phyloP scores from a whole-genome alignment of 2,329 filamentous ascomycete genomes.

The Claviceps sp. region DNA sequence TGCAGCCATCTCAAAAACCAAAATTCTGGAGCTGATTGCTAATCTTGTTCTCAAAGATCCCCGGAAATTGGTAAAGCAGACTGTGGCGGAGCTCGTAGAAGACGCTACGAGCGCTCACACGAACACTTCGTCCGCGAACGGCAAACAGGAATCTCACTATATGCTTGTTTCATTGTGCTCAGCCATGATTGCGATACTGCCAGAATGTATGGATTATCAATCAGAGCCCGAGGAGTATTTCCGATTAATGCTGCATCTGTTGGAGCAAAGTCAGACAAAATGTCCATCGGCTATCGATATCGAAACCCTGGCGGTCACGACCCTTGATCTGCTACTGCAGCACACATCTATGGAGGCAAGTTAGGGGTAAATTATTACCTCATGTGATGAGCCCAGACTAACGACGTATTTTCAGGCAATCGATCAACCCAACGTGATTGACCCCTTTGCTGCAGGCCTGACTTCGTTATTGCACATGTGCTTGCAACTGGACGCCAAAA shows the following conservation, averaged over 20 bases:
- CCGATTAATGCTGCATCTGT: slow-evolving; percentile 17
- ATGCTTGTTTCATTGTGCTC: slow-evolving; percentile 18
- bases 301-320: slow-evolving; percentile 15
- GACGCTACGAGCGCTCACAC: slow-evolving; percentile 9
- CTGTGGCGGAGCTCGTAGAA: slow-evolving; percentile 21
- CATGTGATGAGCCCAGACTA: background rate
- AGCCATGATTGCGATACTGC: slow-evolving; percentile 21
- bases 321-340: slow-evolving; percentile 21
- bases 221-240: slow-evolving; percentile 33
- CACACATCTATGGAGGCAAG: slow-evolving; percentile 28
- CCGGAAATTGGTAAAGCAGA: slow-evolving; percentile 15
- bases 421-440: slow-evolving; percentile 14
- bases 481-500: slow-evolving; percentile 15
- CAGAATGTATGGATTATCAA: slow-evolving; percentile 17
- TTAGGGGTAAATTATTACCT: slow-evolving; percentile 1
- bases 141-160: background rate
- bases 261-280: background rate
- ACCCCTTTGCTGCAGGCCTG: slow-evolving; percentile 18
- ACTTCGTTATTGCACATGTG: slow-evolving; percentile 18
- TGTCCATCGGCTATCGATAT: slow-evolving; percentile 18
- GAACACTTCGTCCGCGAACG: slow-evolving; percentile 1
- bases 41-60: slow-evolving; percentile 16
- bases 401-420: slow-evolving; percentile 12
- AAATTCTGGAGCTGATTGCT: slow-evolving; percentile 12
- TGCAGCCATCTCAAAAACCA: slow-evolving; percentile 10